These are phyloP conservation scores for Psilocybe tampanensis DNA, from an alignment of 768 basidiomycete genomes.

Conservation along the genomic window DNA sequence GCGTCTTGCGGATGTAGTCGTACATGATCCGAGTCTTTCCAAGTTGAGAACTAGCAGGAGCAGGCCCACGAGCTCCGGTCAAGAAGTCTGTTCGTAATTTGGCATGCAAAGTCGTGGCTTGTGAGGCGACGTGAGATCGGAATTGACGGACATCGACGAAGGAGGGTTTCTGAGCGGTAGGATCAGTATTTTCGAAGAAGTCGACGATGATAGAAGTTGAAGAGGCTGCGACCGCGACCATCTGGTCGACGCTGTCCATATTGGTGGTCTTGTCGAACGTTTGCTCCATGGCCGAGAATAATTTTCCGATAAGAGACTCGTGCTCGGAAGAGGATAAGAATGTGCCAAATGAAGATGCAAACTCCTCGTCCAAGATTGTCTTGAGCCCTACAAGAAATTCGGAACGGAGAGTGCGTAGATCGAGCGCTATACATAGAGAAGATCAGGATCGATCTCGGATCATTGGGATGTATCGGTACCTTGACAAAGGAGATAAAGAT, in stretches of 20 bases:
- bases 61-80: conserved; percentile 53
- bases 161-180: conserved; percentile 17
- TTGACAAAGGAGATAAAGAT: conserved; percentile 75
- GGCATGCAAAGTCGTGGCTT: conserved; percentile 47
- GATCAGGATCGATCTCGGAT: conserved; percentile 6
- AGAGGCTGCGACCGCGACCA: conserved; percentile 63
- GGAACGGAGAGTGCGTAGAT: conserved; percentile 71
- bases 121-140: conserved; percentile 51
- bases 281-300: conserved; percentile 46
- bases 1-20: conserved; percentile 63
- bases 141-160: conserved; percentile 46
- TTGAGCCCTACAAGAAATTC: conserved; percentile 56
- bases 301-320: conserved; percentile 29
- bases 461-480: conserved; percentile 26
- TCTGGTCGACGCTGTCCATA: conserved; percentile 72
- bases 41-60: conserved; percentile 68
- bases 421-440: conserved; percentile 52
- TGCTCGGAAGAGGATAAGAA: conserved; percentile 33
- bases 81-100: conserved; percentile 57
- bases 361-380: conserved; percentile 50
- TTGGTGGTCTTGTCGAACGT: conserved; percentile 66
- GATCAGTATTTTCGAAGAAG: conserved; percentile 45
- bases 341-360: conserved; percentile 46
- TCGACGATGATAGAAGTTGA: conserved; percentile 51
- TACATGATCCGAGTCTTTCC: conserved; percentile 67